These are phyloP conservation scores for Hyaloperonospora brassicae DNA, from an alignment of 352 stramenopile species.

Conservation along the genomic window DNA sequence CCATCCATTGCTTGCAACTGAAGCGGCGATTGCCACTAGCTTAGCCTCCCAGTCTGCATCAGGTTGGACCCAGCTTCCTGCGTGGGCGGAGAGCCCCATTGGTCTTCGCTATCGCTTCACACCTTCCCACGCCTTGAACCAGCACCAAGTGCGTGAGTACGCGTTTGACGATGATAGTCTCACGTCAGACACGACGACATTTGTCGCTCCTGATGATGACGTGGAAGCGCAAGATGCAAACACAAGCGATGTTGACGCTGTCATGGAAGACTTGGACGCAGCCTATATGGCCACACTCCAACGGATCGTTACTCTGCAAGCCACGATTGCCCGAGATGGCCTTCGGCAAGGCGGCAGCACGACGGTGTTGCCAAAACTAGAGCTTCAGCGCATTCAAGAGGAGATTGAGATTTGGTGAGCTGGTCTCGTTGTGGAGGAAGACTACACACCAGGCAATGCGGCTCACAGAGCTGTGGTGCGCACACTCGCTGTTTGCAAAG, in stretches of 20 bases:
- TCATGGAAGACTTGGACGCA: conserved; percentile 38
- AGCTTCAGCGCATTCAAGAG: conserved; percentile 66
- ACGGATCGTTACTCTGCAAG: conserved; percentile 32
- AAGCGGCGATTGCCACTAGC: conserved; percentile 20
- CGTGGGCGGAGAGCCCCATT: conserved; percentile 38
- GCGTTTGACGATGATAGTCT: conserved; percentile 44
- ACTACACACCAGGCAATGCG: background rate
- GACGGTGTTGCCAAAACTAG: conserved; percentile 50
- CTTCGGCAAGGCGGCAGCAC: conserved; percentile 33
- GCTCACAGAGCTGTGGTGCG: background rate
- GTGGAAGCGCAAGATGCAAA: conserved; percentile 13
- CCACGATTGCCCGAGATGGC: conserved; percentile 40
- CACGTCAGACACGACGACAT: conserved; percentile 22
- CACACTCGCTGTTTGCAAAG: background rate
- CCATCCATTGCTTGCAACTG: conserved; percentile 25
- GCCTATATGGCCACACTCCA: conserved; percentile 35
- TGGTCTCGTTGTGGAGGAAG: background rate
- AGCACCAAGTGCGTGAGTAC: conserved; percentile 32
- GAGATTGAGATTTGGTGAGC: conserved; percentile 75
- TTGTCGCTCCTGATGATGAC: conserved; percentile 26
- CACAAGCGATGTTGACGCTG: conserved; percentile 19
- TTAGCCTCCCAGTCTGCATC: conserved; percentile 4
- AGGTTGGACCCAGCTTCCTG: conserved; percentile 32
- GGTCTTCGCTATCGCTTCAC: conserved; percentile 36
- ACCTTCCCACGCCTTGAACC: conserved; percentile 11